phyloP scores from a whole-genome alignment of 805 yeast species.

The Citeromyces matritensis region DNA sequence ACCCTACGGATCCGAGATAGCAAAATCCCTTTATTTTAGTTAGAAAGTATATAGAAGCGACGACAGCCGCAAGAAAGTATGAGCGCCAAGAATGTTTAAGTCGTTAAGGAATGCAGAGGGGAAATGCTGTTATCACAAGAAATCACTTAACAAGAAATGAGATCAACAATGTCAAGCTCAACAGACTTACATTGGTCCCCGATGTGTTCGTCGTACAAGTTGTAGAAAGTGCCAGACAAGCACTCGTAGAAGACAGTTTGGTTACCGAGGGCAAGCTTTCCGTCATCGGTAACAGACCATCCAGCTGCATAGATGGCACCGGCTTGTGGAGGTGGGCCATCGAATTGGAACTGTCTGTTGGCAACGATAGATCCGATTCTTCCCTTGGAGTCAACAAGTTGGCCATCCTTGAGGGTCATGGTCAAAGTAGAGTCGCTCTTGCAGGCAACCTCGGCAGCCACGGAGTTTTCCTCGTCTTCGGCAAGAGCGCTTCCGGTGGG shows the following conservation, averaged over 20 bases:
- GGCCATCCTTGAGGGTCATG: conserved; percentile 32
- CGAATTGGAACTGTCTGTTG: conserved; percentile 70
- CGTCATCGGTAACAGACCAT: conserved; percentile 39
- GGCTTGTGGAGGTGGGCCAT: conserved; percentile 75
- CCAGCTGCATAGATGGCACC: conserved; percentile 56
- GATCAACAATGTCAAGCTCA: conserved; percentile 40
- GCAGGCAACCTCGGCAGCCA: conserved; percentile 18
- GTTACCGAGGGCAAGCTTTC: conserved; percentile 51
- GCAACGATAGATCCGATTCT: conserved; percentile 73
- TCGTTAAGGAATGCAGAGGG: not conserved
- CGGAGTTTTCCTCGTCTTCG: not conserved
- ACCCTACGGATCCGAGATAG: too few relatives aligned
- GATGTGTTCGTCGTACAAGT: conserved; percentile 51
- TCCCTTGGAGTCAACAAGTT: conserved; percentile 42
- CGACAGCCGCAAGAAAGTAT: too few relatives aligned
- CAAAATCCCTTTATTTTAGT: too few relatives aligned
- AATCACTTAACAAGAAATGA: conserved; percentile 28
- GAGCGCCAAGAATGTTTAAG: too few relatives aligned
- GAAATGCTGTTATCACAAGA: not conserved
- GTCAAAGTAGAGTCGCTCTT: conserved; percentile 32
- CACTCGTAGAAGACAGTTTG: conserved; percentile 57
- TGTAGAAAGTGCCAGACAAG: conserved; percentile 64
- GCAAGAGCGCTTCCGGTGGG: conserved; percentile 2
- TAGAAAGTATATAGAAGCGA: too few relatives aligned
- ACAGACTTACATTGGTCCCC: conserved; percentile 53